A percentile compares a stretch with the other conserved stretches of the same genome.
Evolutionary conservation across 495 filamentous ascomycete genomes (phyloP).

Genomic region (Aspergillus panamensis): DNA sequence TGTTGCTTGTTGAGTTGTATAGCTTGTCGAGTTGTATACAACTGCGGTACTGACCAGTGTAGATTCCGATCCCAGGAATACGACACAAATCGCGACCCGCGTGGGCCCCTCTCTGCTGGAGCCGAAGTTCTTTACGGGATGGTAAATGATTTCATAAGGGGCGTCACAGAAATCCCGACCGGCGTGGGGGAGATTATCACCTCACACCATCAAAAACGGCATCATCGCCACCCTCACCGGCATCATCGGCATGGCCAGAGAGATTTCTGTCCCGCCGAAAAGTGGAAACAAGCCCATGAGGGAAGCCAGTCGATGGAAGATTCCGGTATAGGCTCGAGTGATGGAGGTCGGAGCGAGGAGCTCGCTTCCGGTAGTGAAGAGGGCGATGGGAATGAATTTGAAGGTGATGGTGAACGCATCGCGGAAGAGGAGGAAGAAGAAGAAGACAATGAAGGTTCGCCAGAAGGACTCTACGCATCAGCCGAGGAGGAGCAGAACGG

Average conservation of each 20-base stretch:
- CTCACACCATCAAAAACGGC: constrained; percentile 11
- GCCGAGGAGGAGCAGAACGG: constrained; percentile 5
- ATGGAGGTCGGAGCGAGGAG: not conserved
- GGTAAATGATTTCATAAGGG: constrained; percentile 70
- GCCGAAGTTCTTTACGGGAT: constrained; percentile 74
- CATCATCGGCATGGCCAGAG: not conserved
- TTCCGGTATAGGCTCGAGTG: not conserved
- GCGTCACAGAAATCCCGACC: constrained; percentile 74
- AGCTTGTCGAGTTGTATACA: not conserved
- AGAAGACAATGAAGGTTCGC: not conserved
- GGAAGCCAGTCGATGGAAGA: not conserved
- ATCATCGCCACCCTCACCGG: constrained; percentile 12
- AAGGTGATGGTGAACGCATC: not conserved
- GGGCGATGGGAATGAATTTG: not conserved
- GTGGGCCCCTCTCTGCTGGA: constrained; percentile 67
- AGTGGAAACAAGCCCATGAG: constrained; percentile 3
- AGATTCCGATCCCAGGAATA: constrained; percentile 68
- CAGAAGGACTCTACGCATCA: constrained; percentile 1
- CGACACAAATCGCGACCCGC: constrained; percentile 67
- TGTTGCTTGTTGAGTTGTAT: not conserved
- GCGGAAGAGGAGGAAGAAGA: not conserved
- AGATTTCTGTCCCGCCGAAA: not conserved
- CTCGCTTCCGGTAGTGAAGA: not conserved
- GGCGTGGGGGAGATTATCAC: constrained; percentile 57
- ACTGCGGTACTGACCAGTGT: not conserved